Evolutionary conservation across 306 rosid genomes (phyloP), one percentile per base, ranked within the genome.

Genomic region (Vigna trinervia): DNA sequence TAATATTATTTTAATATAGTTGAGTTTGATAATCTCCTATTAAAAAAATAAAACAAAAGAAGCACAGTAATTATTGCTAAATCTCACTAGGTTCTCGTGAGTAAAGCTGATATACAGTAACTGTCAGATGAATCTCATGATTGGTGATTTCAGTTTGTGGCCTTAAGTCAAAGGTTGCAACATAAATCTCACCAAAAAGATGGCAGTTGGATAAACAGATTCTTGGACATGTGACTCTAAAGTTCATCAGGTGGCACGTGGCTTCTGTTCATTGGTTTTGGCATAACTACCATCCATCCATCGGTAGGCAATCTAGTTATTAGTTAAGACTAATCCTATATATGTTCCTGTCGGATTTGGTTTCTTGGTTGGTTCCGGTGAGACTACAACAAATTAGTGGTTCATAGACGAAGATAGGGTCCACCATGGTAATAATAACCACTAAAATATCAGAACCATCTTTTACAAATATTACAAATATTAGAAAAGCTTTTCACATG

Each of bases 141-240:
- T 62, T 26, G 67, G 1, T 54, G 20, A 57, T 64, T 62, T 64
- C 6, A 17, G 54, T 54, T 53, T 62, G 8, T 45, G 64, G 65
- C 7, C 12, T 38, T 23, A 64, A 70, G 69, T 77, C 75, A 56
- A 64, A 72, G 71, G 64, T 53, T 30, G 70, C 26, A 60, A 77
- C 17, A 43, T 57, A 67, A 46, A 78, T 68, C 68, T 68, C 30
- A 75, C 79, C 82, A 80, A 76, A 84, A 30, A 56, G 6, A 57
- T 20, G 17, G 73, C 41, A 71, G 84, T 80, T 75, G 84, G 82
- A 66, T 72, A 17, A 71, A 41, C 22, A 56, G 69, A 57, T 66
- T 75, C 61, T 38, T 75, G 0, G 8, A 14, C 77, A 50, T 73
- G 86, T 78, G 80, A 58, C 51, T 22, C 10, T 28, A 39, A 56